These are phyloP conservation scores for Aegilops umbellulata DNA, from an alignment of 176 grass and related monocot species.

Conservation along the genomic window DNA sequence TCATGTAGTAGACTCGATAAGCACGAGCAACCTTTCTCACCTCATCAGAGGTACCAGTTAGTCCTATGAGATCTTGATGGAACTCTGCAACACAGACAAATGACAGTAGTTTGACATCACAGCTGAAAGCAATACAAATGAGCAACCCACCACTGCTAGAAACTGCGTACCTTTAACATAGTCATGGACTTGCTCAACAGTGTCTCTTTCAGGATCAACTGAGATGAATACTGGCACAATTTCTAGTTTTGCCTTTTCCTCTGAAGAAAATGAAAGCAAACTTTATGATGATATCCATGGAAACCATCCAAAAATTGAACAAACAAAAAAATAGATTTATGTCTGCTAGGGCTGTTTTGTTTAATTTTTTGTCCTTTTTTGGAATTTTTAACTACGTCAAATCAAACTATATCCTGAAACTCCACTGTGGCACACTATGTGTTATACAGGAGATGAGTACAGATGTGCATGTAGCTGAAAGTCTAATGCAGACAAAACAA, in stretches of 20 bases:
- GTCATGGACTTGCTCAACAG: constrained; percentile 77
- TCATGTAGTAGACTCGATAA: constrained; percentile 92
- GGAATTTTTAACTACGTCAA: not conserved
- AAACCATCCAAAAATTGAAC: not conserved
- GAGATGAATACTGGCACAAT: constrained; percentile 91
- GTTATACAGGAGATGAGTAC: not conserved
- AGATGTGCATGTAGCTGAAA: not conserved
- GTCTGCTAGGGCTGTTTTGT: not conserved
- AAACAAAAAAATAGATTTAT: not conserved
- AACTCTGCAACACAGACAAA: constrained; percentile 32
- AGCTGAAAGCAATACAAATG: not conserved
- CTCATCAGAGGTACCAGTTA: constrained; percentile 73
- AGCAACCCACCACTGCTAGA: not conserved
- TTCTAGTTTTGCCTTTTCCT: constrained; percentile 67
- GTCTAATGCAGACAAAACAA: not conserved
- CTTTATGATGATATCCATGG: not conserved
- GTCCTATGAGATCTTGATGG: constrained; percentile 67
- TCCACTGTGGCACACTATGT: not conserved
- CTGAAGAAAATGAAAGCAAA: constrained; percentile 39
- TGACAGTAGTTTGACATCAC: not conserved
- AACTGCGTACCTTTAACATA: constrained; percentile 70
- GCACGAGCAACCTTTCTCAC: constrained; percentile 72
- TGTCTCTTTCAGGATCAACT: constrained; percentile 94
- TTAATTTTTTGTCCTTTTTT: not conserved
- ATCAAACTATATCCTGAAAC: not conserved